Evolutionary conservation across 2,329 filamentous ascomycete species (phyloP).

Genomic region (Blumeria hordei): DNA sequence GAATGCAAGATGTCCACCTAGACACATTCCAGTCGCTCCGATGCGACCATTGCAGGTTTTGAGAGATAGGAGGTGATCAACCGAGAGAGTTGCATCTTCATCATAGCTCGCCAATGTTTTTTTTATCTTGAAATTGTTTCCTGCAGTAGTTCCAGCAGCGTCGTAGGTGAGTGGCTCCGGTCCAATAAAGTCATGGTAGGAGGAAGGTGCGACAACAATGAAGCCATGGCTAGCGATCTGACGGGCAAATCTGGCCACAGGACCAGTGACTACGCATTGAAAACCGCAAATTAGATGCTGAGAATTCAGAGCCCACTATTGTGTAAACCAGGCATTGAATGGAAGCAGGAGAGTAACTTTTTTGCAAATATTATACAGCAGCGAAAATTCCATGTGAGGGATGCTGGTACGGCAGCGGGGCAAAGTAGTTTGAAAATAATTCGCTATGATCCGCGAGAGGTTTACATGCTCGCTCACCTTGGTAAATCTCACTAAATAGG

Average conservation of each 20-base stretch:
- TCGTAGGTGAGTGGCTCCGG: conserved; percentile 71
- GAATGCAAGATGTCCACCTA: conserved; percentile 68
- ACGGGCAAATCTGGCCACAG: conserved; percentile 67
- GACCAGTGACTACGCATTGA: conserved; percentile 47
- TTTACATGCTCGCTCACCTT: too few relatives aligned
- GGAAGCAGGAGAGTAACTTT: too few relatives aligned
- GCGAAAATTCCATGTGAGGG: too few relatives aligned
- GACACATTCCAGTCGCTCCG: conserved; percentile 71
- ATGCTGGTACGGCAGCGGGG: too few relatives aligned
- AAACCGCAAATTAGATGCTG: conserved; percentile 3
- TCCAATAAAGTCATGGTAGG: conserved; percentile 80
- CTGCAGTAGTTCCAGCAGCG: conserved; percentile 62
- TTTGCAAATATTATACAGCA: too few relatives aligned
- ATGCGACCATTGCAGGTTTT: conserved; percentile 62
- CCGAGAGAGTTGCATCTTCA: conserved; percentile 42
- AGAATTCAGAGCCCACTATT: neutral
- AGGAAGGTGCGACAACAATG: conserved; percentile 74
- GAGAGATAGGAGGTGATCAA: conserved; percentile 46
- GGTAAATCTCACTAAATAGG: too few relatives aligned
- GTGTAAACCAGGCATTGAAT: too few relatives aligned
- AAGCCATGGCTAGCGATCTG: conserved; percentile 86
- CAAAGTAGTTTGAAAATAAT: too few relatives aligned
- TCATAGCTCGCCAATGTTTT: conserved; percentile 80
- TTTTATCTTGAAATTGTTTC: conserved; percentile 65
- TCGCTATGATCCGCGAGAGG: too few relatives aligned